Percentiles rank a stretch among this genome's conserved stretches.
These are phyloP conservation scores for Lactarius indigo DNA, from an alignment of 768 basidiomycete species.

Conservation along the genomic window DNA sequence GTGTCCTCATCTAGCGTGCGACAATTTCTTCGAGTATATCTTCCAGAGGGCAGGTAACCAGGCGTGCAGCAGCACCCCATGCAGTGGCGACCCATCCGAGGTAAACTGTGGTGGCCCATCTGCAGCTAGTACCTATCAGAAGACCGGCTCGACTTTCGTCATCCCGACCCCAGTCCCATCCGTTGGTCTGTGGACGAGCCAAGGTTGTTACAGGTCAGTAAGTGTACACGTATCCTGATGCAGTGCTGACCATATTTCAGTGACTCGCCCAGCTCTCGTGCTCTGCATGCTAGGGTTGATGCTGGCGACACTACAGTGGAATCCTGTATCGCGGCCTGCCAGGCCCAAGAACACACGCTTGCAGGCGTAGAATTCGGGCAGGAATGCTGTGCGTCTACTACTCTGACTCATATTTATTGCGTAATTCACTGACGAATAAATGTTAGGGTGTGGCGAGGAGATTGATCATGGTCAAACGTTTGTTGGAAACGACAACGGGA, in stretches of 20 bases:
- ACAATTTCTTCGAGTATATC: slow-evolving; percentile 39
- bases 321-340: slow-evolving; percentile 63
- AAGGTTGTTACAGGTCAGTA: slow-evolving; percentile 70
- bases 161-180: slow-evolving; percentile 47
- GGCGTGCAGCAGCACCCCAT: slow-evolving; percentile 52
- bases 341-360: slow-evolving; percentile 63
- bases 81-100: slow-evolving; percentile 53
- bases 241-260: slow-evolving; percentile 21
- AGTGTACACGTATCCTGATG: background rate
- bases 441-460: background rate
- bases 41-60: slow-evolving; percentile 39
- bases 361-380: slow-evolving; percentile 64
- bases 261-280: slow-evolving; percentile 35
- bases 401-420: background rate
- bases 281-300: slow-evolving; percentile 31
- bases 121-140: slow-evolving; percentile 53
- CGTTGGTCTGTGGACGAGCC: slow-evolving; percentile 60
- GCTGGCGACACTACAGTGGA: slow-evolving; percentile 57
- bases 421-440: background rate
- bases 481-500: background rate
- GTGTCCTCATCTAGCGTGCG: background rate
- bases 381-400: slow-evolving; percentile 60
- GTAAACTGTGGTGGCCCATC: slow-evolving; percentile 54
- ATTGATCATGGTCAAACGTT: background rate
- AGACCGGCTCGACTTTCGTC: slow-evolving; percentile 41